These are phyloP conservation scores for Collybia sordida DNA, from an alignment of 768 basidiomycete species.

Conservation along the genomic window DNA sequence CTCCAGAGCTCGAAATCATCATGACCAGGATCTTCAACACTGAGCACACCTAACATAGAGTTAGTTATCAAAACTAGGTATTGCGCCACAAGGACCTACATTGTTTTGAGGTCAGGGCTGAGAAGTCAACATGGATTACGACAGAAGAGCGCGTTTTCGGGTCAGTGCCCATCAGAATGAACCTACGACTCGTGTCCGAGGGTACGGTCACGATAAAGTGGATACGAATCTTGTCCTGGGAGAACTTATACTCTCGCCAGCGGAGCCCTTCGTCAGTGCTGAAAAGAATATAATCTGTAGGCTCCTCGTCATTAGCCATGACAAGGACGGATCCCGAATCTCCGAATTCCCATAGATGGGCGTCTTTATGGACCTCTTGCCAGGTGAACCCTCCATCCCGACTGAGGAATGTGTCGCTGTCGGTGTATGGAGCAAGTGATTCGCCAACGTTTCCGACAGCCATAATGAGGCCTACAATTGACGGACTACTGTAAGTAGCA, in stretches of 20 bases:
- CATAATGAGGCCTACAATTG: constrained; percentile 90
- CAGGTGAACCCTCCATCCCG: constrained; percentile 97
- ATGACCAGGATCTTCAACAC: constrained; percentile 64
- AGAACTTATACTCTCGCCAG: constrained; percentile 90
- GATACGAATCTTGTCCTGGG: constrained; percentile 71
- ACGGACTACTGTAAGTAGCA: constrained; percentile 92
- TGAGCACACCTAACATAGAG: constrained; percentile 57
- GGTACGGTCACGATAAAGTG: constrained; percentile 83
- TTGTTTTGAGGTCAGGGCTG: constrained; percentile 65
- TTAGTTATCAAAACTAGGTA: constrained; percentile 4
- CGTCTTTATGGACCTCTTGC: constrained; percentile 98
- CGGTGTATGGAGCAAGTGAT: constrained; percentile 71
- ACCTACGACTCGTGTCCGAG: constrained; percentile 85
- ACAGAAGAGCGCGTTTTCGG: constrained; percentile 51
- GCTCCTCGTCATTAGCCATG: constrained; percentile 93
- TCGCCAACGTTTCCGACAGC: constrained; percentile 97
- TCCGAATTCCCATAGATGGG: constrained; percentile 97
- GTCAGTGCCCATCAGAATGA: constrained; percentile 77
- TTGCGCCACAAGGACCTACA: constrained; percentile 56
- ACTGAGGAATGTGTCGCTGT: constrained; percentile 94
- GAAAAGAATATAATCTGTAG: constrained; percentile 86
- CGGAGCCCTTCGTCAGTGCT: constrained; percentile 85
- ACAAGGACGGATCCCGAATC: constrained; percentile 94
- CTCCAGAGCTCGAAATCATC: constrained; percentile 99
- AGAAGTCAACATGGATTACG: constrained; percentile 88